Conservation (phyloP, 768 basidiomycete genomes). For the Lactifluus volemus region DNA sequence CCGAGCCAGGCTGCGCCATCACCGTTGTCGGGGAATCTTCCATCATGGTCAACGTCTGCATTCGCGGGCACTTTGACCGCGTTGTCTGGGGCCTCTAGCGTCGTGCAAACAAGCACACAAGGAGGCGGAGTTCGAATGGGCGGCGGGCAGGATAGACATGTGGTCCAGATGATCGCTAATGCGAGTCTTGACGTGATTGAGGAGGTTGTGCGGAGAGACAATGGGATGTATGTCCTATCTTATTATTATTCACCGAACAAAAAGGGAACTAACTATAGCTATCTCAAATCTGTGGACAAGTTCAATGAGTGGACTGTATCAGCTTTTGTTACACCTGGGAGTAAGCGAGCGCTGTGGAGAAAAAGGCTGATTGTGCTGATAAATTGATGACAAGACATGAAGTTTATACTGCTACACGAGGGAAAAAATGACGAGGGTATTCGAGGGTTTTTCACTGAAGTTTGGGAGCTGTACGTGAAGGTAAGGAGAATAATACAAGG, state of each 20-base stretch:
- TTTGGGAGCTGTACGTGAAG: conserved; percentile 98
- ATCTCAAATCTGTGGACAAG: conserved; percentile 90
- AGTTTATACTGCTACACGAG: conserved; percentile 92
- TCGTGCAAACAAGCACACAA: conserved; percentile 51
- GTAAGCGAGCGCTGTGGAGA: conserved; percentile 40
- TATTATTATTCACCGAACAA: neutral
- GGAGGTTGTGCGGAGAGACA: conserved; percentile 81
- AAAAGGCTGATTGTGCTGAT: conserved; percentile 3
- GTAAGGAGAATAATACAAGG: conserved; percentile 33
- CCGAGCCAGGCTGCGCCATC: conserved; percentile 50
- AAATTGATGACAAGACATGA: conserved; percentile 61
- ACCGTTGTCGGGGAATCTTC: conserved; percentile 73
- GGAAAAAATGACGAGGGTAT: conserved; percentile 97
- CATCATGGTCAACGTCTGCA: conserved; percentile 86
- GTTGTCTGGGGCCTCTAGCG: conserved; percentile 74
- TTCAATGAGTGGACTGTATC: conserved; percentile 99
- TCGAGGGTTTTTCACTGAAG: conserved; percentile 82
- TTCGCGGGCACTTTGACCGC: conserved; percentile 87
- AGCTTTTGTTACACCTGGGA: conserved; percentile 90
- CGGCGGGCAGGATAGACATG: conserved; percentile 82
- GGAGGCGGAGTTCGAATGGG: conserved; percentile 63
- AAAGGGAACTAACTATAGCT: conserved; percentile 46
- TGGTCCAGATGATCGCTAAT: conserved; percentile 98
- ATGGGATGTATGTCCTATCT: conserved; percentile 44
- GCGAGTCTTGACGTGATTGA: conserved; percentile 93